These are phyloP conservation scores for Avena atlantica DNA, from an alignment of 176 grass and related monocot genomes.

Conservation along the genomic window DNA sequence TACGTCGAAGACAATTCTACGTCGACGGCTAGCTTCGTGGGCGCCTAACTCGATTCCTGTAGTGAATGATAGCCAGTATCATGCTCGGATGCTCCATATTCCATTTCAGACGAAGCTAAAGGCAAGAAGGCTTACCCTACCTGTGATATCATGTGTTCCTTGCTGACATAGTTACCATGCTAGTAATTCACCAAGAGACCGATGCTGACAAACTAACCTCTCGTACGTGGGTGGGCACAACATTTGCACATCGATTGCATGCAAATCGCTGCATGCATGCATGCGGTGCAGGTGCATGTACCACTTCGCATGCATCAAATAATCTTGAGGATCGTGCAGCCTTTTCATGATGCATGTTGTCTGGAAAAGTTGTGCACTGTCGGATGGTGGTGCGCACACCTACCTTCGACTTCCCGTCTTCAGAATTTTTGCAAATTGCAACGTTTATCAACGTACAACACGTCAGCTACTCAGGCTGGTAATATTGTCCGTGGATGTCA, in stretches of 20 bases:
- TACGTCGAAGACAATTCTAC: too few relatives aligned
- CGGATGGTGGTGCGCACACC: background rate
- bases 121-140: too few relatives aligned
- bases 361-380: background rate
- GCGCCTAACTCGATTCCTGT: too few relatives aligned
- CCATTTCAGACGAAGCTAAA: too few relatives aligned
- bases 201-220: background rate
- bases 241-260: background rate
- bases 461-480: background rate
- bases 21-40: too few relatives aligned
- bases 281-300: background rate
- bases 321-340: conserved; percentile 14
- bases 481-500: conserved; percentile 21
- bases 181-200: background rate
- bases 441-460: background rate
- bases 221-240: conserved; percentile 14
- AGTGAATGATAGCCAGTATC: too few relatives aligned
- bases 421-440: background rate
- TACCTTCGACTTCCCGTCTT: background rate
- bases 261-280: conserved; percentile 1
- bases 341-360: conserved; percentile 36
- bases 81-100: too few relatives aligned
- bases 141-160: too few relatives aligned
- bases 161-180: background rate
- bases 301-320: background rate